Base-by-base conservation (phyloP, 2,329 filamentous ascomycete species). In the Exophiala phaeomuriformis region DNA sequence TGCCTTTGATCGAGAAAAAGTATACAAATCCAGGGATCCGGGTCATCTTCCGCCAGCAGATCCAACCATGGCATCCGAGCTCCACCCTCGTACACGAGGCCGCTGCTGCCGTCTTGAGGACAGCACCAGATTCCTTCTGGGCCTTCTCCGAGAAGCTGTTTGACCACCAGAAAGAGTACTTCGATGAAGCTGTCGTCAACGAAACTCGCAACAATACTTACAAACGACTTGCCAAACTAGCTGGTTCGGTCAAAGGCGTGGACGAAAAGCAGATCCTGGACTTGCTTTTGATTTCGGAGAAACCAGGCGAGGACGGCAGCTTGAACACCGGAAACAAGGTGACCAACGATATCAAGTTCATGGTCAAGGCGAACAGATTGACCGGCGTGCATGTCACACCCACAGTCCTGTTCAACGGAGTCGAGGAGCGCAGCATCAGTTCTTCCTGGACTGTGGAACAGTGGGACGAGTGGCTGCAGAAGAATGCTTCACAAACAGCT, bases 31-130 rank as follows among this genome's bases (percentile, higher is more conserved):
- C 61, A 3, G 77, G 77, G 57, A 73, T 95, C 2, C 78, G 72
- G 63, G 76, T 95, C 63, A 80, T 97, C 65, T 88, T 96, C 76
- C 85, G 90, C 47, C 90, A 91, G 68, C 90, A 95, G 68, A 82
- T 96, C 65, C 90, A 95, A 74, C 89, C 90, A 9, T 95, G 91
- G 91, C 90, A 97, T 72, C 91, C 91, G 1, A 89, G 86, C 19
- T 90, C 83, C 39, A 90, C 86, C 4, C 77, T 90, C 7, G 67
- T 66, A 5, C 71, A 75, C 52, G 91, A 97, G 77, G 86, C 90
- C 32, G 90, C 77, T 2, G 79, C 89, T 32, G 91, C 90, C 2
- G 88, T 96, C 1, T 77, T 91, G 62, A 80, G 79, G 48, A 70
- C 88, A 4, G 75, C 81, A 2, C 85, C 87, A 0, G 75, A 77